phyloP scores from a whole-genome alignment of 2,329 filamentous ascomycete genomes.

The Colletotrichum gigasporum region DNA sequence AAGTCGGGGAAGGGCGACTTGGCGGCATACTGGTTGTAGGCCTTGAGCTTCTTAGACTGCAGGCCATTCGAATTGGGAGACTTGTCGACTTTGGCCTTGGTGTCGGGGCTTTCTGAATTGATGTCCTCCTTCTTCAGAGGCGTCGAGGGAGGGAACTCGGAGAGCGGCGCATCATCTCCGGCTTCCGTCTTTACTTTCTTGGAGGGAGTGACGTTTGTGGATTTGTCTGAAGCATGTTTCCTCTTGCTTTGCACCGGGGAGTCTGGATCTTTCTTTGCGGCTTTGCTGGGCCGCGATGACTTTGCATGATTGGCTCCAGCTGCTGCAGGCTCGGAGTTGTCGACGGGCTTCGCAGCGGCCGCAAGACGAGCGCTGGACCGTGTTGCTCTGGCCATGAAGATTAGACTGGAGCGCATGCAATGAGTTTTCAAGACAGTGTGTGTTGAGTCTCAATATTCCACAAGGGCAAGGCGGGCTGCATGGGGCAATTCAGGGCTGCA shows the following conservation, averaged over 20 bases:
- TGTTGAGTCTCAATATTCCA: not conserved
- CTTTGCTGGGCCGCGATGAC: not conserved
- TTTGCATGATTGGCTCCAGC: not conserved
- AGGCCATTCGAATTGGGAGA: constrained; percentile 38
- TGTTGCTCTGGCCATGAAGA: constrained; percentile 28
- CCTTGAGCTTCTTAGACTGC: constrained; percentile 53
- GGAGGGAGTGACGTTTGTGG: constrained; percentile 3
- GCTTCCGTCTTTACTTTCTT: constrained; percentile 33
- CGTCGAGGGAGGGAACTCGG: constrained; percentile 5
- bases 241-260: constrained; percentile 9
- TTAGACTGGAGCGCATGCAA: not conserved
- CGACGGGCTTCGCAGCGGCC: not conserved
- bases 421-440: too few relatives aligned
- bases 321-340: not conserved
- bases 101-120: constrained; percentile 20
- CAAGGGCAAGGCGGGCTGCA: not conserved
- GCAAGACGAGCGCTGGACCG: constrained; percentile 29
- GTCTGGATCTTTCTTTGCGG: not conserved
- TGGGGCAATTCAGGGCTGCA: not conserved
- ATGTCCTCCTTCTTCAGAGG: constrained; percentile 19
- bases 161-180: not conserved
- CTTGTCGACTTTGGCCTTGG: not conserved
- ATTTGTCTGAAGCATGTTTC: constrained; percentile 11
- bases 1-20: constrained; percentile 75
- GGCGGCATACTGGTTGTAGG: constrained; percentile 49